phyloP scores from a whole-genome alignment of 2,329 filamentous ascomycete species.

The Pseudogymnoascus sp. region DNA sequence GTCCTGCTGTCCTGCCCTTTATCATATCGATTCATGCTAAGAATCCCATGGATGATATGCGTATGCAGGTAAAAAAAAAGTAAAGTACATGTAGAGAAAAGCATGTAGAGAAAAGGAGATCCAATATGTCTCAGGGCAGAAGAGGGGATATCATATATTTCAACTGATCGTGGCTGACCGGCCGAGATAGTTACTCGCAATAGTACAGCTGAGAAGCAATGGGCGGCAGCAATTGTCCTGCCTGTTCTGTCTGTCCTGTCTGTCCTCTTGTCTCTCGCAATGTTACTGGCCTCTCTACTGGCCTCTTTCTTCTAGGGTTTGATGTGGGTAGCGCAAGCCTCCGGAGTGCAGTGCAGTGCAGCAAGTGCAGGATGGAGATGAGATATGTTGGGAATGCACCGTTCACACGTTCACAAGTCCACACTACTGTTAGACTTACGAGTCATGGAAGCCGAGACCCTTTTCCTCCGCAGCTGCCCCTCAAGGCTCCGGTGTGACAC shows the following conservation, averaged over 20 bases:
- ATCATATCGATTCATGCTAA: constrained; percentile 1
- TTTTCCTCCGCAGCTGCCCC: constrained; percentile 1
- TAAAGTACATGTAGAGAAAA: background rate
- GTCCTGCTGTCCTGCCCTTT: background rate
- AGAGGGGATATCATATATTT: background rate
- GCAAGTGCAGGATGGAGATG: background rate
- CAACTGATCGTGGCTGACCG: no score
- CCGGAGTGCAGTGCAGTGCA: background rate
- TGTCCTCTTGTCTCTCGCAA: background rate
- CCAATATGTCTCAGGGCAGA: background rate
- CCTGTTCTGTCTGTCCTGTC: background rate
- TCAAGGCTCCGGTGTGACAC: background rate
- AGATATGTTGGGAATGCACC: background rate
- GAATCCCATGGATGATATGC: background rate
- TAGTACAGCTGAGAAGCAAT: no score
- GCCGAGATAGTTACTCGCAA: no score
- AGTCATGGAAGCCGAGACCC: constrained; percentile 5
- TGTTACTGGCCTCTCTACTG: background rate
- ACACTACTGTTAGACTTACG: background rate
- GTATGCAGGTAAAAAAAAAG: background rate
- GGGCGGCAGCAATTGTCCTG: no score
- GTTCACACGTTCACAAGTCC: background rate
- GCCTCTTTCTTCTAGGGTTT: background rate
- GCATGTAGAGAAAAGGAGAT: background rate
- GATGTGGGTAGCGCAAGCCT: background rate